Percentiles rank a stretch among this genome's conserved stretches.
phyloP scores from a whole-genome alignment of 768 basidiomycete genomes.

The Auricularia sp. region DNA sequence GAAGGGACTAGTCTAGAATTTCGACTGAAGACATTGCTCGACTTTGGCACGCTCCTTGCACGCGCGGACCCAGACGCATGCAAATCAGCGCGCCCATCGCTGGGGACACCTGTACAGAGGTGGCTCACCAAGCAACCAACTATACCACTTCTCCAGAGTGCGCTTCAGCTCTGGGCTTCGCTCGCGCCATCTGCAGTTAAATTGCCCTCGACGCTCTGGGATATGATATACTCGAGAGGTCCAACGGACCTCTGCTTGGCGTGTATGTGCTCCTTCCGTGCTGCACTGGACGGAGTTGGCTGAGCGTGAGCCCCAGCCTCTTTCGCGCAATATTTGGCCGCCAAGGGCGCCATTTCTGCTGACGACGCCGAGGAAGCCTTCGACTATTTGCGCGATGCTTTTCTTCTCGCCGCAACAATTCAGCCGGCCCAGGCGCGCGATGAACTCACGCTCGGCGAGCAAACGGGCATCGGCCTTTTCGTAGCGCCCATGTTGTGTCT shows the following conservation, averaged over 20 bases:
- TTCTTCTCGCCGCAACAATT: not conserved
- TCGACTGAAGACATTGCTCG: not conserved
- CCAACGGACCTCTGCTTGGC: not conserved
- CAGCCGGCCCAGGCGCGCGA: not conserved
- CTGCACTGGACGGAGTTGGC: not conserved
- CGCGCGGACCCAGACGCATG: not conserved
- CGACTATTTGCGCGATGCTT: not conserved
- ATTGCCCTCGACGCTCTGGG: not conserved
- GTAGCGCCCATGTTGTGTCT: not conserved
- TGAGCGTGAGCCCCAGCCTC: not conserved
- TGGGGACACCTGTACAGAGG: not conserved
- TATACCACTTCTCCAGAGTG: not conserved
- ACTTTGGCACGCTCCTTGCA: not conserved
- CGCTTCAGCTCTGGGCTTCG: not conserved
- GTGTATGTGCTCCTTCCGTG: not conserved
- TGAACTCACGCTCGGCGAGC: not conserved
- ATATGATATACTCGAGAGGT: not conserved
- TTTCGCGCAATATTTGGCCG: not conserved
- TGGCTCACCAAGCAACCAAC: not conserved
- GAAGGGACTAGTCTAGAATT: no score
- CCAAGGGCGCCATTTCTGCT: not conserved
- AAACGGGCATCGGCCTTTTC: not conserved
- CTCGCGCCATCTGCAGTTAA: not conserved
- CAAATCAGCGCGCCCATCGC: not conserved
- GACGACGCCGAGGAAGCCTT: not conserved